A percentile compares a stretch with the other conserved stretches of the same genome.
Conservation (phyloP, 2,329 filamentous ascomycete genomes). For the Phaeosphaeria sp. region DNA sequence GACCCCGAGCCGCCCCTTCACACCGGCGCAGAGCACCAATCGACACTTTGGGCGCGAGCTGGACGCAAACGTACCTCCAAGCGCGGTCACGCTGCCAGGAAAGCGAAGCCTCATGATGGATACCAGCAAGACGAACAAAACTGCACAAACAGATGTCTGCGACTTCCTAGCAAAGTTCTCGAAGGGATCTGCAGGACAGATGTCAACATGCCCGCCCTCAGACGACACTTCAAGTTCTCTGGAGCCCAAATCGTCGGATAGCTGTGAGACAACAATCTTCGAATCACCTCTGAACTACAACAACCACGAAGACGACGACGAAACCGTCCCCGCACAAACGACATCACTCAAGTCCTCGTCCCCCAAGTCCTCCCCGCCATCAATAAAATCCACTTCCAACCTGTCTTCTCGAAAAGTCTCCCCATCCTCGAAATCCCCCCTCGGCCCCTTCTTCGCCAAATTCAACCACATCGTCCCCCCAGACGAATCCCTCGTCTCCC, state of each 20-base stretch:
- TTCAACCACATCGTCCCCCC: background rate
- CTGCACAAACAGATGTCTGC: background rate
- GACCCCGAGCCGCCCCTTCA: background rate
- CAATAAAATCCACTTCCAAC: background rate
- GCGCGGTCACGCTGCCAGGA: background rate
- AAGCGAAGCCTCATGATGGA: background rate
- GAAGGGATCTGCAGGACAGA: background rate
- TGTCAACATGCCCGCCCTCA: background rate
- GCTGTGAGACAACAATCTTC: background rate
- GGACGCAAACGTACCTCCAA: constrained; percentile 3
- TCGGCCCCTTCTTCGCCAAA: constrained; percentile 12
- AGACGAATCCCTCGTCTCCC: constrained; percentile 2
- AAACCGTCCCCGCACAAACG: too few relatives aligned
- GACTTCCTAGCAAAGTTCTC: background rate
- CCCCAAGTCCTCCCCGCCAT: background rate
- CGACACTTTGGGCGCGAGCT: constrained; percentile 8
- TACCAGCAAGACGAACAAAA: background rate
- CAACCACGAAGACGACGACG: background rate
- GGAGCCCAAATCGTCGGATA: background rate
- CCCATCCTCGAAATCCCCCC: background rate
- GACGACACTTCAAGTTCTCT: background rate
- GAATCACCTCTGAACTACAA: background rate
- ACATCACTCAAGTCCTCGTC: background rate
- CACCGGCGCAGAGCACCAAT: background rate
- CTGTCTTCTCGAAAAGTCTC: background rate